Conservation (phyloP, 2,329 filamentous ascomycete species). For the Fusarium tuaranense region DNA sequence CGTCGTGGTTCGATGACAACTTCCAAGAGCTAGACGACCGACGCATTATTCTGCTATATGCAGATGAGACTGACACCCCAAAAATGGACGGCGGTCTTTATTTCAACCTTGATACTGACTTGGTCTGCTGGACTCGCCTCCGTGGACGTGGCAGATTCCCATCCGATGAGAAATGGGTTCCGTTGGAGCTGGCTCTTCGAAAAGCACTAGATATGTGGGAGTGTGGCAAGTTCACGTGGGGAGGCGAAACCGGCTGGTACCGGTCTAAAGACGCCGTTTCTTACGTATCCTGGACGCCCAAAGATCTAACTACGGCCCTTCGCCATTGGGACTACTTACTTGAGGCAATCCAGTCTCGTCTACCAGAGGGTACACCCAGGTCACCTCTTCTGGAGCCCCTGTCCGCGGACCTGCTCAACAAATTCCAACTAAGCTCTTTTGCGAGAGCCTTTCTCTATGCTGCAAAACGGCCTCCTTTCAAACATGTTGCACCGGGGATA, state of each 20-base stretch:
- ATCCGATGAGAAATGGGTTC: neutral
- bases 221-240: neutral
- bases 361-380: neutral
- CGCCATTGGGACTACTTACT: neutral
- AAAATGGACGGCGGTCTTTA: neutral
- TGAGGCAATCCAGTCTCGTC: neutral
- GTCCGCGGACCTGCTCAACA: accelerated
- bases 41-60: neutral
- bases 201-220: neutral
- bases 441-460: neutral
- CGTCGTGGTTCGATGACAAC: neutral
- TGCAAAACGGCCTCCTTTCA: neutral
- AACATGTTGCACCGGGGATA: neutral
- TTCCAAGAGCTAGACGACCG: neutral
- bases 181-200: neutral
- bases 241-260: neutral
- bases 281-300: neutral
- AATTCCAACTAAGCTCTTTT: neutral
- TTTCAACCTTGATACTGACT: neutral
- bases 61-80: neutral
- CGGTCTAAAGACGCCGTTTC: neutral
- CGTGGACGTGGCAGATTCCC: neutral
- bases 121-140: neutral
- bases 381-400: neutral
- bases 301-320: neutral